A percentile compares a stretch with the other conserved stretches of the same genome.
These are phyloP conservation scores for Lipomyces orientalis DNA, from an alignment of 805 yeast species.

Conservation along the genomic window DNA sequence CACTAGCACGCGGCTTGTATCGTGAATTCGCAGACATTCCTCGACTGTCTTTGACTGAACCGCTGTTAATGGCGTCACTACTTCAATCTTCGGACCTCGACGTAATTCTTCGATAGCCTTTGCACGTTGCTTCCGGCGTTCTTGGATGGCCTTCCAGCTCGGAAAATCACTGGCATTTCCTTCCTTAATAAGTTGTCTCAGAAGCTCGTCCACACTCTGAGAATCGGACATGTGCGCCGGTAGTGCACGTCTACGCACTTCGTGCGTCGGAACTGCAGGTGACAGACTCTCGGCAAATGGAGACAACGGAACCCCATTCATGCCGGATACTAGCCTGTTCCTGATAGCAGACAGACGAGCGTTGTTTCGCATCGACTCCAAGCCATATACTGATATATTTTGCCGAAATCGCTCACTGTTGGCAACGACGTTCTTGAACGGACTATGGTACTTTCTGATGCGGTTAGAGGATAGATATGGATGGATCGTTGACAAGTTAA, in stretches of 20 bases:
- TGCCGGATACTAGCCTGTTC: conserved; percentile 14
- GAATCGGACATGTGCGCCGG: conserved; percentile 30
- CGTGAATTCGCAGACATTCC: conserved; percentile 45
- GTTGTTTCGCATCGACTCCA: conserved; percentile 9
- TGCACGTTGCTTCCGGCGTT: conserved; percentile 33
- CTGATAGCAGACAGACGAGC: conserved; percentile 17
- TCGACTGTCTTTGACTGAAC: conserved; percentile 48
- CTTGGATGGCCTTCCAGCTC: conserved; percentile 36
- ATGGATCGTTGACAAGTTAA: not conserved
- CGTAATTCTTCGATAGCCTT: conserved; percentile 31
- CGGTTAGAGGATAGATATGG: conserved; percentile 4
- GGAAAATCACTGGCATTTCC: conserved; percentile 37
- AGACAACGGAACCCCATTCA: conserved; percentile 23
- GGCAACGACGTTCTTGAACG: conserved; percentile 18
- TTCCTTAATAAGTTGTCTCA: conserved; percentile 29
- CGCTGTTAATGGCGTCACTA: conserved; percentile 43
- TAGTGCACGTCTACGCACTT: conserved; percentile 17
- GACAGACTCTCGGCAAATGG: conserved; percentile 26
- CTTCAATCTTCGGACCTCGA: conserved; percentile 36
- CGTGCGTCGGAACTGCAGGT: conserved; percentile 13
- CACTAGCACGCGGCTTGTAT: conserved; percentile 42
- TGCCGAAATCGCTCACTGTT: not conserved
- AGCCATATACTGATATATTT: not conserved
- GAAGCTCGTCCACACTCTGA: conserved; percentile 33
- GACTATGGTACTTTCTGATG: conserved; percentile 22